These are phyloP conservation scores for Xylaria polymorpha DNA, from an alignment of 2,329 filamentous ascomycete genomes.

Conservation along the genomic window DNA sequence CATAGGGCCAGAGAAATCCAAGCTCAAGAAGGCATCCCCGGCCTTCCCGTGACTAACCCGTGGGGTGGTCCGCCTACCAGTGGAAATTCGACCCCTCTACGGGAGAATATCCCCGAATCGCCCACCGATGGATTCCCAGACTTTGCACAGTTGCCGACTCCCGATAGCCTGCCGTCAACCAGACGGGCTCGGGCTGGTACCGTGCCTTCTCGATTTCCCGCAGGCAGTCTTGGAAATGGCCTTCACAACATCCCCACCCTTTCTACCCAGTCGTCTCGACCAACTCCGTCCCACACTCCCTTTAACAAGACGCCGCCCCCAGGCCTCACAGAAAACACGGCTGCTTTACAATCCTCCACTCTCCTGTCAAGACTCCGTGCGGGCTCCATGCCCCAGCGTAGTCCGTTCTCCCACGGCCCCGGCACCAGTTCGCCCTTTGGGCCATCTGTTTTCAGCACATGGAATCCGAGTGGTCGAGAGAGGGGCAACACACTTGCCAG, in stretches of 20 bases:
- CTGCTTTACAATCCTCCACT: constrained; percentile 71
- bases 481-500: constrained; percentile 85
- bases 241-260: constrained; percentile 66
- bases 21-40: constrained; percentile 88
- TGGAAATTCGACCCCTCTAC: constrained; percentile 93
- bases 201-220: constrained; percentile 93
- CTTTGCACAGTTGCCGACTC: constrained; percentile 77
- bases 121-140: constrained; percentile 96
- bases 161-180: constrained; percentile 73
- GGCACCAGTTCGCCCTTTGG: constrained; percentile 78
- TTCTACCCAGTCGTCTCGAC: constrained; percentile 82
- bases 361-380: constrained; percentile 87
- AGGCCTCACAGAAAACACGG: constrained; percentile 61
- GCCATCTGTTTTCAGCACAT: constrained; percentile 89
- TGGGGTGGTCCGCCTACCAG: constrained; percentile 98
- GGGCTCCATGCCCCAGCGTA: constrained; percentile 92
- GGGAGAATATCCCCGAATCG: constrained; percentile 97
- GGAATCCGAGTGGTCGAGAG: constrained; percentile 79
- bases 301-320: constrained; percentile 80
- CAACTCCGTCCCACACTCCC: constrained; percentile 87
- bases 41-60: constrained; percentile 70
- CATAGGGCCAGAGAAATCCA: constrained; percentile 92
- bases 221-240: constrained; percentile 73
- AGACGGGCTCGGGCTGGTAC: constrained; percentile 92
- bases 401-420: constrained; percentile 70